phyloP scores from a whole-genome alignment of 495 filamentous ascomycete species.

The Aspergillus leporis region DNA sequence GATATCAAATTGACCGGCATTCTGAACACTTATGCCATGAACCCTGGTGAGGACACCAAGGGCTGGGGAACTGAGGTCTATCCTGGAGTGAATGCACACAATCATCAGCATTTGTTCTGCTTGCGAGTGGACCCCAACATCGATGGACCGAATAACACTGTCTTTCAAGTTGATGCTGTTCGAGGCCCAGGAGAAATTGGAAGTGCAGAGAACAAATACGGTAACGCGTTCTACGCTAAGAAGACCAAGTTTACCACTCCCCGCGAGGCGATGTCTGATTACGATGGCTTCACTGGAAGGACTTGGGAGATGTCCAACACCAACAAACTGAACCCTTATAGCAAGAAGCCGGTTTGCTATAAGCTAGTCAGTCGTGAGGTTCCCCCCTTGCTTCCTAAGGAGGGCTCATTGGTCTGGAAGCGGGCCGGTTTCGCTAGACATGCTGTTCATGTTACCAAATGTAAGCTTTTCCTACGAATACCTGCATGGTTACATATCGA shows the following conservation, averaged over 20 bases:
- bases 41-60: slow-evolving; percentile 77
- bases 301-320: slow-evolving; percentile 93
- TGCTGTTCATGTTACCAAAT: slow-evolving; percentile 89
- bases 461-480: slow-evolving; percentile 53
- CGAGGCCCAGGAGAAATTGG: slow-evolving; percentile 69
- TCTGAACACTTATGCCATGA: slow-evolving; percentile 88
- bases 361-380: slow-evolving; percentile 90
- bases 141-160: slow-evolving; percentile 82
- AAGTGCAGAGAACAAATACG: slow-evolving; percentile 81
- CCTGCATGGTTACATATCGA: background rate
- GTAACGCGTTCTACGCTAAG: slow-evolving; percentile 92
- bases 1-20: slow-evolving; percentile 97
- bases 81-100: slow-evolving; percentile 75
- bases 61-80: slow-evolving; percentile 96
- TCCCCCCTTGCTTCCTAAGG: slow-evolving; percentile 76
- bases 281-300: slow-evolving; percentile 73
- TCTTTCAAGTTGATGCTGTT: slow-evolving; percentile 78
- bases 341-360: slow-evolving; percentile 83
- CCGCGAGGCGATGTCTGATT: slow-evolving; percentile 73
- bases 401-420: slow-evolving; percentile 87
- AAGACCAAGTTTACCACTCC: slow-evolving; percentile 79
- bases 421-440: slow-evolving; percentile 89
- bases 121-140: slow-evolving; percentile 87
- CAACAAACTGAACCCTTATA: slow-evolving; percentile 80
- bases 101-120: slow-evolving; percentile 97